phyloP scores from a whole-genome alignment of 2,329 filamentous ascomycete species.

The Hypoxylon sp. region DNA sequence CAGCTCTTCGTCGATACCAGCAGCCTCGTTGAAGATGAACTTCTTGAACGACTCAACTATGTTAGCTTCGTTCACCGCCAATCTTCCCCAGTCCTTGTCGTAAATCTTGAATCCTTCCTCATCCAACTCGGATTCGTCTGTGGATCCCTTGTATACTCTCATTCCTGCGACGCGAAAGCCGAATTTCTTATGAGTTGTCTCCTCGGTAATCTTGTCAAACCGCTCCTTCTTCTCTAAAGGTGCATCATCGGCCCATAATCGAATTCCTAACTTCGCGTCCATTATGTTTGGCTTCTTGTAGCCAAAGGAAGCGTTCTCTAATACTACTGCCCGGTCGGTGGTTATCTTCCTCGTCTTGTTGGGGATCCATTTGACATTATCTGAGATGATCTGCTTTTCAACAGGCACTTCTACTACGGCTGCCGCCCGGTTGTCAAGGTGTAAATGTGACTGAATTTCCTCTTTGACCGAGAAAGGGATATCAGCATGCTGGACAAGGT shows the following conservation, averaged over 20 bases:
- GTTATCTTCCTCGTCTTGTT: conserved; percentile 73
- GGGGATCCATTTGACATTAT: conserved; percentile 61
- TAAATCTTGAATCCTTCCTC: conserved; percentile 71
- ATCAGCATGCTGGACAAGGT: conserved; percentile 56
- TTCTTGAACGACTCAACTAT: conserved; percentile 67
- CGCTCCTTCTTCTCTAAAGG: conserved; percentile 70
- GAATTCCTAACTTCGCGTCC: conserved; percentile 90
- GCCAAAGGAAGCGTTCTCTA: conserved; percentile 86
- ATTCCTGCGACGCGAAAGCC: conserved; percentile 77
- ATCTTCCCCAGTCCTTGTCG: conserved; percentile 74
- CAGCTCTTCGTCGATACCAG: conserved; percentile 72
- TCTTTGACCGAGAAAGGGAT: conserved; percentile 61
- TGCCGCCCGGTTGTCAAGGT: conserved; percentile 39
- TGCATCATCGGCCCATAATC: conserved; percentile 86
- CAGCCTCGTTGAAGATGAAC: conserved; percentile 71
- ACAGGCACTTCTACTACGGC: conserved; percentile 35
- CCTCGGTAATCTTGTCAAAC: conserved; percentile 71
- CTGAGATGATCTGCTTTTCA: conserved; percentile 40
- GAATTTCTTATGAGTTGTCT: conserved; percentile 72
- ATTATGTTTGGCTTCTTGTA: conserved; percentile 90
- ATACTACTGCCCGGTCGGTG: conserved; percentile 84
- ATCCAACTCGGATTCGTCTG: conserved; percentile 66
- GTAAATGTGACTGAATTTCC: conserved; percentile 58
- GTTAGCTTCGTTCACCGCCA: conserved; percentile 67
- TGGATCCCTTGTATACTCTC: conserved; percentile 72